These are phyloP conservation scores for Pestalotiopsis sp. DNA, from an alignment of 2,329 filamentous ascomycete species.

Conservation along the genomic window DNA sequence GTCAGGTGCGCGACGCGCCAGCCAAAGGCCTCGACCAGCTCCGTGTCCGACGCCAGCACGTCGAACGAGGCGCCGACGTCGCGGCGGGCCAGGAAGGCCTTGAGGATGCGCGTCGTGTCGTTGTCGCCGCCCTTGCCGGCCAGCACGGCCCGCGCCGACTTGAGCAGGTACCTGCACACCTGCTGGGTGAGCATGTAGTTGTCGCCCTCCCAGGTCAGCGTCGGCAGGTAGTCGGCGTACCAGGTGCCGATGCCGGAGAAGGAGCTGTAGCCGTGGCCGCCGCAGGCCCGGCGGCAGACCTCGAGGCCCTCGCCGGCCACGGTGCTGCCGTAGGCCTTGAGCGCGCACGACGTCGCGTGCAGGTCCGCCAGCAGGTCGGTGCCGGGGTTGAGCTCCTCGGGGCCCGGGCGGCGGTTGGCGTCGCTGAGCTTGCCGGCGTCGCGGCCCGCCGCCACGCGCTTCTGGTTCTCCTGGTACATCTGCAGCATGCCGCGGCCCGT, in stretches of 20 bases:
- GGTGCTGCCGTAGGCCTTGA: conserved; percentile 72
- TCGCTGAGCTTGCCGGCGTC: conserved; percentile 40
- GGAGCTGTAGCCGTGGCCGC: conserved; percentile 74
- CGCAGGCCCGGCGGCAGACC: conserved; percentile 72
- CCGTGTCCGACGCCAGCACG: conserved; percentile 67
- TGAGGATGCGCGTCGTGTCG: conserved; percentile 68
- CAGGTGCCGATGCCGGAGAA: conserved; percentile 75
- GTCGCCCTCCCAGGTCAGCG: conserved; percentile 72
- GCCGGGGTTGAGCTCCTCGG: conserved; percentile 66
- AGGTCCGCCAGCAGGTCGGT: conserved; percentile 71
- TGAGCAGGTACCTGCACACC: conserved; percentile 74
- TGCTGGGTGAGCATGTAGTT: conserved; percentile 84
- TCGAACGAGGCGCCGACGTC: conserved; percentile 76
- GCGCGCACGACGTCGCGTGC: conserved; percentile 73
- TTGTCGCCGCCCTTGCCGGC: conserved; percentile 60
- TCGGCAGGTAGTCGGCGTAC: conserved; percentile 76
- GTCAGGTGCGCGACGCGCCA: conserved; percentile 75
- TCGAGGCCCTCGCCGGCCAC: conserved; percentile 75
- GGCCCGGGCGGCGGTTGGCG: conserved; percentile 58
- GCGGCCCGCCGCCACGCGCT: conserved; percentile 52
- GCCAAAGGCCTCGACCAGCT: conserved; percentile 72
- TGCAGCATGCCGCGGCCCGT: conserved; percentile 76
- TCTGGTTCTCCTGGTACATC: conserved; percentile 72
- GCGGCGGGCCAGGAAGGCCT: conserved; percentile 61
- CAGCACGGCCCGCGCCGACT: conserved; percentile 71